Evolutionary conservation across 106 monocot genomes (phyloP), one percentile per base, ranked within the genome.

Genomic region (Dendrobium nobile): DNA sequence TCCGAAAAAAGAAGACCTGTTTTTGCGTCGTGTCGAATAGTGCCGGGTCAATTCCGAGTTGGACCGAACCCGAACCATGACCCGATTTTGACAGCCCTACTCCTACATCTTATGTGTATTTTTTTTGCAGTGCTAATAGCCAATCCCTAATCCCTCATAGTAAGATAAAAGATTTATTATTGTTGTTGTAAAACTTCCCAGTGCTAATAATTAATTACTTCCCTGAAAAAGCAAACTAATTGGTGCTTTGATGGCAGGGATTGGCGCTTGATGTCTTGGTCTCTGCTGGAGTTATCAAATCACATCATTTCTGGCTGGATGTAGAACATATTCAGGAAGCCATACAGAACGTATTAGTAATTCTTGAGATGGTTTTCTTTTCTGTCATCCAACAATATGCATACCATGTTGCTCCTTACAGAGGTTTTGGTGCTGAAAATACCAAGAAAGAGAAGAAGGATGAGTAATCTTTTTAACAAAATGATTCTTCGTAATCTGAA

Each of bases 251-350:
- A 54, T 84, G 67, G 75, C 86, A 99, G 98, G 98, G 98, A 67
- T 0, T 99, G 26, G 73, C 79, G 3, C 91, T 99, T 54, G 88
- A 95, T n/a, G 72, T 90, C 27, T 84, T 99, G 59, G 82, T 87
- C 9, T 65, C 88, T 20, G 85, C 76, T 27, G 99, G 99, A 73
- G 75, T 99, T 18, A 88, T 99, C 54, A 68, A 78, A 82, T 90
- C 99, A 10, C 85, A 99, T 47, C 95, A 99, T 77, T 99, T 91
- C 86, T 99, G 99, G 99, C 76, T 99, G 70, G 99, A 95, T 58
- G 95, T 95, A 4, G 99, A 93, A 75, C 99, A 99, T 67, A 93
- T 93, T 75, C 86, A 99, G 79, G 93, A 90, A 78, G 99, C 95
- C 24, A 83, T 99, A 76, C 99, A 93, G 82, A 99, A 99, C 79